Evolutionary conservation across 2,329 filamentous ascomycete species (phyloP), one percentile per base, ranked within the genome.

Genomic region (Curvularia eragrostidis): DNA sequence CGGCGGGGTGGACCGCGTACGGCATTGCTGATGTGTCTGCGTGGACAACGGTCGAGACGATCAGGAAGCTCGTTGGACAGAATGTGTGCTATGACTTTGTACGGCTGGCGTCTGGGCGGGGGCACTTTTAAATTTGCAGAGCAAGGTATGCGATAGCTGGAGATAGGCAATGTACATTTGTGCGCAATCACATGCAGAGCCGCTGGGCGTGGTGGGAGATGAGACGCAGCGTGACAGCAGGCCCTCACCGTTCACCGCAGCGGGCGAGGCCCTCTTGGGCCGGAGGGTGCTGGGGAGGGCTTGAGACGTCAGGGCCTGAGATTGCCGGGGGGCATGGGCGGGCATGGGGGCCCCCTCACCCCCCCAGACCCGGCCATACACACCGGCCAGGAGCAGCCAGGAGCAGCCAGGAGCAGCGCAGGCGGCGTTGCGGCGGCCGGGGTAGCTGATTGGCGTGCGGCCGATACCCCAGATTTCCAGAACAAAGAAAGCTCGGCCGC

Each of bases 81-180:
- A 95, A 95, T 73, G 91, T 95, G 55, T 90, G 90, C 5, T 94
- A 92, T 77, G 93, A 91, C 77, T 96, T 96, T 79, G 91, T 95
- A 41, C 83, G 91, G 48, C 80, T 95, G 72, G 90, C 91, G 38
- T 84, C 83, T 63, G 86, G 85, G 23, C 77, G 84, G 66, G 82
- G 82, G 19, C 68, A 86, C 62, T 84, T 81, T 66, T 83, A 78
- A 63, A 59, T 52, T 36, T 21, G 39, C 53, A n/a, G 24, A 32
- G 24, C 23, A 46, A 18, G 43, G 10, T 2, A n/a, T 9, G 9
- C 8, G 18, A 13, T 30, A 39, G 3, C n/a, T n/a, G 43, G 15
- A 30, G 43, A 46, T 36, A 48, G 21, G 52, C 47, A 54, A 54
- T 44, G 30, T 26, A 48, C 24, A 38, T 23, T 41, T 10, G 28